Percentiles rank a stretch among this genome's conserved stretches.
phyloP scores from a whole-genome alignment of 169 alveolate genomes.

The Plasmodium coatneyi region DNA sequence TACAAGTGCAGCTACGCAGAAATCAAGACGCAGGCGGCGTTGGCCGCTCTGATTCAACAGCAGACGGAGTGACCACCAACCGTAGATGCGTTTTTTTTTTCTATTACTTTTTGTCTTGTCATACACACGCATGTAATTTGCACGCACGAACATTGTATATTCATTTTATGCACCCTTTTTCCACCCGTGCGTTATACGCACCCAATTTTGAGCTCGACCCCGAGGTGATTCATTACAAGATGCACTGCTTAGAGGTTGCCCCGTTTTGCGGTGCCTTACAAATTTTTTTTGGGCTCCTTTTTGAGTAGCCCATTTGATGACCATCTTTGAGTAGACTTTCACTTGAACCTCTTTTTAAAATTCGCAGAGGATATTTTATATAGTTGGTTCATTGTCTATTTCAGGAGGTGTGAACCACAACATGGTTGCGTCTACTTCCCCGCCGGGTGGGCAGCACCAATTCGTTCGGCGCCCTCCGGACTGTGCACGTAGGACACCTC shows the following conservation, averaged over 20 bases:
- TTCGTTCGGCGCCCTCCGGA: neutral
- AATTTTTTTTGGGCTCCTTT: neutral
- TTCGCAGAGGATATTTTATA: neutral
- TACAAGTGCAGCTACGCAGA: conserved; percentile 46
- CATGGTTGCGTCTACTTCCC: neutral
- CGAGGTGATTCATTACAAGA: neutral
- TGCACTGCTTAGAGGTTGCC: neutral
- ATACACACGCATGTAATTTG: neutral
- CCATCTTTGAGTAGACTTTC: neutral
- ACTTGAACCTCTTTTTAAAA: neutral
- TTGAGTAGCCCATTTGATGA: neutral
- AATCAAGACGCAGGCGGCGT: conserved; percentile 38
- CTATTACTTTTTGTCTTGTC: too few species aligned
- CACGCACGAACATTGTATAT: neutral
- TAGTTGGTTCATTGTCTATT: neutral
- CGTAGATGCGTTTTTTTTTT: neutral
- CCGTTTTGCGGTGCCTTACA: neutral
- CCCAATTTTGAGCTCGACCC: neutral
- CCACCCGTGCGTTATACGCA: neutral
- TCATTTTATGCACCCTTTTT: neutral
- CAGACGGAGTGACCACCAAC: neutral
- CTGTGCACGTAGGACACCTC: conserved; percentile 2
- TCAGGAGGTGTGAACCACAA: too few species aligned
- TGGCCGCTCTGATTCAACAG: conserved; percentile 27
- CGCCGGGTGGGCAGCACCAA: neutral